Conservation (phyloP, 768 basidiomycete genomes). For the Cantharellus anzutake region DNA sequence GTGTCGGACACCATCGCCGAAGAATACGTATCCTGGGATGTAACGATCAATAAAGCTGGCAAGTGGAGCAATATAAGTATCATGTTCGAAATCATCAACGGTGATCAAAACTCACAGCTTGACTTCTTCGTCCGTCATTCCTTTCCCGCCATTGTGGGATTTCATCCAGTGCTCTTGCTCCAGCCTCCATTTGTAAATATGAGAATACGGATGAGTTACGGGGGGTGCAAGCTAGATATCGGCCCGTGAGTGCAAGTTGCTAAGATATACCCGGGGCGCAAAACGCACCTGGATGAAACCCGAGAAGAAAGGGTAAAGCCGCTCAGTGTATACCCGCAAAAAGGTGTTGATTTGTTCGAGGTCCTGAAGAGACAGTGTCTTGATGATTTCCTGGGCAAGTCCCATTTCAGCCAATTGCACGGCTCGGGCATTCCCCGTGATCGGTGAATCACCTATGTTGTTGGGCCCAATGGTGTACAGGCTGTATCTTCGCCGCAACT, state of each 20-base stretch:
- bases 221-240: slow-evolving; percentile 13
- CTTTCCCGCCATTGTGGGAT: slow-evolving; percentile 56
- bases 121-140: slow-evolving; percentile 74
- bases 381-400: slow-evolving; percentile 17
- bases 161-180: slow-evolving; percentile 89
- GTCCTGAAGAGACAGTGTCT: slow-evolving; percentile 22
- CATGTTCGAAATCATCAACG: not conserved
- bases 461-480: not conserved
- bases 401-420: not conserved
- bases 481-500: slow-evolving; percentile 28
- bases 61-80: not conserved
- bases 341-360: slow-evolving; percentile 43
- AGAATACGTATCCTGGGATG: slow-evolving; percentile 87
- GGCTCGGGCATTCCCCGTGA: slow-evolving; percentile 11
- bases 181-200: slow-evolving; percentile 74
- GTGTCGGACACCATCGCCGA: slow-evolving; percentile 34
- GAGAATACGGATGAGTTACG: slow-evolving; percentile 16
- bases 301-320: slow-evolving; percentile 54
- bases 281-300: slow-evolving; percentile 52
- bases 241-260: not conserved
- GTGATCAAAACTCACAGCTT: slow-evolving; percentile 23
- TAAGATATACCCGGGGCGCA: not conserved
- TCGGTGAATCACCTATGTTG: no score
- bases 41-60: slow-evolving; percentile 77
- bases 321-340: slow-evolving; percentile 34